phyloP scores from a whole-genome alignment of 169 alveolate genomes.

The Cryptosporidium viatorum region DNA sequence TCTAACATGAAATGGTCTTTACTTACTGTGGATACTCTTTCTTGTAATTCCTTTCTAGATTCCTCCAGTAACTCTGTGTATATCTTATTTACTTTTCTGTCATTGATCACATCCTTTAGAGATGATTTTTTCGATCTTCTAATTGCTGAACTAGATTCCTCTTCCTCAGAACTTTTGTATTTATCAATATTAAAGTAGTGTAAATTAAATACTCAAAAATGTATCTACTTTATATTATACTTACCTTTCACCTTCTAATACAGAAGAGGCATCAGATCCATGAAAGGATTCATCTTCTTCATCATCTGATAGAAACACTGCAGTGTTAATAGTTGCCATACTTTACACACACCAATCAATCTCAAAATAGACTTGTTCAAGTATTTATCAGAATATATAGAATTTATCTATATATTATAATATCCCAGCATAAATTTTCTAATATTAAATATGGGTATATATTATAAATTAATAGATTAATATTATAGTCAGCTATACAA shows the following conservation, averaged over 20 bases:
- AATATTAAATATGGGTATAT: no score
- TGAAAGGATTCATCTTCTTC: constrained; percentile 72
- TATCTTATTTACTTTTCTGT: constrained; percentile 18
- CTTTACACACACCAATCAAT: background rate
- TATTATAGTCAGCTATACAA: no score
- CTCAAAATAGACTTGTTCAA: background rate
- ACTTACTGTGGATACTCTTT: constrained; percentile 25
- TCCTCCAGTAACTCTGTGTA: constrained; percentile 29
- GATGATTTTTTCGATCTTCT: background rate
- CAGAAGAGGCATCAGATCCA: constrained; percentile 49
- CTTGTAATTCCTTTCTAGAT: constrained; percentile 8
- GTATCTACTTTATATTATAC: background rate
- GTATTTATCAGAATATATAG: background rate
- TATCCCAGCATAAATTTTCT: background rate
- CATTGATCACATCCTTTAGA: constrained; percentile 11
- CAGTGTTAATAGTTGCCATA: constrained; percentile 61
- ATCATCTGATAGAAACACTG: constrained; percentile 68
- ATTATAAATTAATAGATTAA: background rate
- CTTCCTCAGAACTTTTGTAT: background rate
- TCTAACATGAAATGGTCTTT: constrained; percentile 55
- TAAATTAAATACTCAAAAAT: background rate
- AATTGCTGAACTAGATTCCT: background rate
- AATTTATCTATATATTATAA: background rate
- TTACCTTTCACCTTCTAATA: constrained; percentile 28
- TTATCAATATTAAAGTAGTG: background rate